phyloP scores from a whole-genome alignment of 2,329 filamentous ascomycete genomes.

The Talaromyces islandicus region DNA sequence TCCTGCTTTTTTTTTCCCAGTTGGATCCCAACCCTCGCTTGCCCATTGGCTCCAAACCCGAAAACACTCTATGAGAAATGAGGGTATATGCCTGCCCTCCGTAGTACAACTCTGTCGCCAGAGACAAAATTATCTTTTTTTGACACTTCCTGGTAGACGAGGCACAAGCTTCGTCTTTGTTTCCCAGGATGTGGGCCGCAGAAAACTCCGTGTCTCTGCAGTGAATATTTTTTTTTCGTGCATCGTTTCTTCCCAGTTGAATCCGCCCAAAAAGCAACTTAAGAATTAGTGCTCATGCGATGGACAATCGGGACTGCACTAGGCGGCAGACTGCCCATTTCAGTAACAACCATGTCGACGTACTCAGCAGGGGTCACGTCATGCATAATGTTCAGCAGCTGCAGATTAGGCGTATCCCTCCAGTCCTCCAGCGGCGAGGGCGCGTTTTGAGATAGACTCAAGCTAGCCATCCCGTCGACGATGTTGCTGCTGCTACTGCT shows the following conservation, averaged over 20 bases:
- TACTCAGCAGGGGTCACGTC: slow-evolving; percentile 86
- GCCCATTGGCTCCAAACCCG: neutral
- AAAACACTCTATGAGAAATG: neutral
- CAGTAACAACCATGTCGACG: slow-evolving; percentile 83
- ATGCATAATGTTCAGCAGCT: slow-evolving; percentile 72
- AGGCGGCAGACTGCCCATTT: slow-evolving; percentile 79
- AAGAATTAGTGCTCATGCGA: slow-evolving; percentile 47
- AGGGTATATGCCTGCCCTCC: neutral
- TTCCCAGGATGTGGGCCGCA: neutral
- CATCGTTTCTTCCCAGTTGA: neutral
- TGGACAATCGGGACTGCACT: slow-evolving; percentile 76
- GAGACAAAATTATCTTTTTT: neutral
- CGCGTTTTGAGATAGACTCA: slow-evolving; percentile 13
- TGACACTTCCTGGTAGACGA: neutral
- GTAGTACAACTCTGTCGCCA: neutral
- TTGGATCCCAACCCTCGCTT: neutral
- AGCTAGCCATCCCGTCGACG: slow-evolving; percentile 7
- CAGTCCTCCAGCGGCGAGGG: slow-evolving; percentile 45
- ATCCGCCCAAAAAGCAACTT: slow-evolving; percentile 6
- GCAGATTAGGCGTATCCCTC: slow-evolving; percentile 54
- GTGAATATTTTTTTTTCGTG: neutral
- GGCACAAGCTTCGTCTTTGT: neutral
- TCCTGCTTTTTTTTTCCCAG: neutral
- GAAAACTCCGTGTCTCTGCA: neutral
- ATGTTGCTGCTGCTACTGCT: neutral